Evolutionary conservation across 371 early-diverging fungal species (phyloP).

Genomic region (Mucor sp.): DNA sequence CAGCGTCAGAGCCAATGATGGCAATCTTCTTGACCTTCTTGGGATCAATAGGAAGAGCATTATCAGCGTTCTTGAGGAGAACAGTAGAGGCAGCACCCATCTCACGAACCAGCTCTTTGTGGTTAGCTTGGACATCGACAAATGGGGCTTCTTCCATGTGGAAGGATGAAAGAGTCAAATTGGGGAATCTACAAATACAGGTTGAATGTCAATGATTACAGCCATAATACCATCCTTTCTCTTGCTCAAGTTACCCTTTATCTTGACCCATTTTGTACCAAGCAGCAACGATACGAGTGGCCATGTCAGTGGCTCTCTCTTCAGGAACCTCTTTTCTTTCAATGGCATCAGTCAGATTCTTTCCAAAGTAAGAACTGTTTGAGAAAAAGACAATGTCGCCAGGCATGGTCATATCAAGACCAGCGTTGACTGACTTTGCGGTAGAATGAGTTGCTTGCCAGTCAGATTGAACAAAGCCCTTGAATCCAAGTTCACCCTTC

Average conservation of each 20-base stretch:
- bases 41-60: conserved; percentile 35
- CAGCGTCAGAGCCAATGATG: conserved; percentile 53
- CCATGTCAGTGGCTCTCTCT: conserved; percentile 56
- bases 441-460: conserved; percentile 40
- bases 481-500: conserved; percentile 54
- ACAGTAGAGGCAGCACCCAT: conserved; percentile 56
- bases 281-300: conserved; percentile 56
- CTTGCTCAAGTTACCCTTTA: conserved; percentile 11
- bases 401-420: conserved; percentile 67
- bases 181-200: conserved; percentile 30
- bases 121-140: conserved; percentile 47
- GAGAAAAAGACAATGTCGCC: conserved; percentile 34
- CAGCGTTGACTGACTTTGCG: conserved; percentile 38
- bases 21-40: conserved; percentile 34
- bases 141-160: conserved; percentile 14
- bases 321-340: conserved; percentile 26
- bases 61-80: conserved; percentile 42
- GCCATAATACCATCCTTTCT: neutral
- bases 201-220: neutral
- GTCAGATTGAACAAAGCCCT: conserved; percentile 44
- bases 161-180: conserved; percentile 25
- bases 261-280: conserved; percentile 53
- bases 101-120: conserved; percentile 33
- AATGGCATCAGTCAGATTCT: conserved; percentile 37
- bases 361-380: conserved; percentile 34